Evolutionary conservation across 768 basidiomycete species (phyloP).

Genomic region (Cubamyces sp.): DNA sequence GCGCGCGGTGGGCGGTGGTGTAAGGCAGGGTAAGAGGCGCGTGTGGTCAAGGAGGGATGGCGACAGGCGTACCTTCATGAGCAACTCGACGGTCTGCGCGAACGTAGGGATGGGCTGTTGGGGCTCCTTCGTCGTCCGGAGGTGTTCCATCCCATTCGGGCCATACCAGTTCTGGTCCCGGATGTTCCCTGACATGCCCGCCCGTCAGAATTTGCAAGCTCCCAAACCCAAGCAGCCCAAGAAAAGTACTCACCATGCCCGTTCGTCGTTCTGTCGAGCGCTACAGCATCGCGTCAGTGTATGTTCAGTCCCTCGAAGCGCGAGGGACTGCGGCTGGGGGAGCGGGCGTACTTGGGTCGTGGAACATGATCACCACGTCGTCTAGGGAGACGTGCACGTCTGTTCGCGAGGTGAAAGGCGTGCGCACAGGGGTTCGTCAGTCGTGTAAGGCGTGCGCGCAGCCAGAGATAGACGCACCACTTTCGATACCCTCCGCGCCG

Average conservation of each 20-base stretch:
- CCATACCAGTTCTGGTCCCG: conserved; percentile 51
- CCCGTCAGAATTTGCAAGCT: conserved; percentile 10
- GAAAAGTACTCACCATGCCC: conserved; percentile 52
- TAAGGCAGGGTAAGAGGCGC: conserved; percentile 8
- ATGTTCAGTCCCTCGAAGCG: no score
- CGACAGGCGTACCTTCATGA: conserved; percentile 66
- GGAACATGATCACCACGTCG: conserved; percentile 89
- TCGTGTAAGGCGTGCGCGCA: neutral
- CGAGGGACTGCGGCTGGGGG: no score
- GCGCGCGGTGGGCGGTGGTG: conserved; percentile 12
- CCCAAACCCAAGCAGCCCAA: no score
- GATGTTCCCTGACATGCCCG: conserved; percentile 53
- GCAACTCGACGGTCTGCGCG: conserved; percentile 71
- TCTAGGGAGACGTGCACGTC: conserved; percentile 93
- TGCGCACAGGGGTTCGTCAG: conserved; percentile 22
- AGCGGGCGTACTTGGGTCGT: conserved; percentile 71
- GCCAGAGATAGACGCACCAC: conserved; percentile 61
- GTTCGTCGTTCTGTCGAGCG: conserved; percentile 81
- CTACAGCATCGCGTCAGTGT: conserved; percentile 37
- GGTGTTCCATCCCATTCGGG: conserved; percentile 63
- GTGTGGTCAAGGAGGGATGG: conserved; percentile 8
- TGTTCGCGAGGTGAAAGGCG: conserved; percentile 40
- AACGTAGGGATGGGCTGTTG: conserved; percentile 93
- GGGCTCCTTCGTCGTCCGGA: conserved; percentile 76
- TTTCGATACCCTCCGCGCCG: conserved; percentile 93